Conservation (phyloP, 225 moss, liverwort and hornwort species). For the Bryum argenteum region DNA sequence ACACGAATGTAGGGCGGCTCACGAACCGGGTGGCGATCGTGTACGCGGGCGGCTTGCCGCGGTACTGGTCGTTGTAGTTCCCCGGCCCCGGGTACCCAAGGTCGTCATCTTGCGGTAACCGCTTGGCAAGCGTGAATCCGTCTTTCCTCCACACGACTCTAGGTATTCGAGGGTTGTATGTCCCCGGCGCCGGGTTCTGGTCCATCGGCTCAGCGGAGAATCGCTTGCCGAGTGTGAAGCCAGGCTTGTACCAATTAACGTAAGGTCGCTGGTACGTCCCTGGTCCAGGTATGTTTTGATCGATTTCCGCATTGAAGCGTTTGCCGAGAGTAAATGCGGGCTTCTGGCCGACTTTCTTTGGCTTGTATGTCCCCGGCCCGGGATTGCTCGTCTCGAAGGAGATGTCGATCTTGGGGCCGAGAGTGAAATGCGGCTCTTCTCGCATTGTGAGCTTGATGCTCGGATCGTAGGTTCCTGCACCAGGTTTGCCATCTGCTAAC, state of each 20-base stretch:
- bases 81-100: conserved; percentile 41
- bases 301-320: conserved; percentile 28
- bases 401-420: conserved; percentile 18
- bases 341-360: conserved; percentile 7
- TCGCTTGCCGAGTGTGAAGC: conserved; percentile 37
- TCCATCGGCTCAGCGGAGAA: conserved; percentile 18
- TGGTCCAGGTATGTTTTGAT: conserved; percentile 43
- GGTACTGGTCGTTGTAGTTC: conserved; percentile 33
- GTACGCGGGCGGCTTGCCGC: conserved; percentile 23
- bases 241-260: conserved; percentile 38
- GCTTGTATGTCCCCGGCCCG: conserved; percentile 45
- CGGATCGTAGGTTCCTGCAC: conserved; percentile 62
- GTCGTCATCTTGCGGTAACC: background rate
- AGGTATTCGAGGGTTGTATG: conserved; percentile 37
- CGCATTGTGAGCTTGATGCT: conserved; percentile 56
- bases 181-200: conserved; percentile 37
- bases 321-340: conserved; percentile 41
- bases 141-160: conserved; percentile 25
- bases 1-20: background rate
- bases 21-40: conserved; percentile 40
- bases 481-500: conserved; percentile 26
- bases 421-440: conserved; percentile 33
- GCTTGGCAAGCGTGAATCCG: conserved; percentile 36
- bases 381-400: conserved; percentile 29
- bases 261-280: conserved; percentile 33